These are phyloP conservation scores for Albophoma yamanashiensis DNA, from an alignment of 2,329 filamentous ascomycete species.

Conservation along the genomic window DNA sequence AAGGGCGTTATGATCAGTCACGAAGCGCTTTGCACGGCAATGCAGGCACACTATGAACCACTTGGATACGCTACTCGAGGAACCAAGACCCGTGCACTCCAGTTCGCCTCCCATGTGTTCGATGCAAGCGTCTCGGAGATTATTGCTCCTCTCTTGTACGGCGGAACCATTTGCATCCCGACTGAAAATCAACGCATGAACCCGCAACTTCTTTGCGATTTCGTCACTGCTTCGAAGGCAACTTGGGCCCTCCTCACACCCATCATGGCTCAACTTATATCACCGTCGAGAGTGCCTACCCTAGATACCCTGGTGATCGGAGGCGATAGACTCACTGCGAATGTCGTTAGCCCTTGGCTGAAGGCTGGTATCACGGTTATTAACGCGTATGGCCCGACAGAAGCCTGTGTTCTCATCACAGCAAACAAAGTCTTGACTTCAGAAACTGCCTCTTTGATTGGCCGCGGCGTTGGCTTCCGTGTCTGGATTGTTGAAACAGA, in stretches of 20 bases:
- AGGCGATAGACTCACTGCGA: not conserved
- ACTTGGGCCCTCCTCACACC: not conserved
- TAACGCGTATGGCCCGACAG: constrained; percentile 1
- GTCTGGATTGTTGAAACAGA: not conserved
- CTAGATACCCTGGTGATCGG: not conserved
- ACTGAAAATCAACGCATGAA: constrained; percentile 1
- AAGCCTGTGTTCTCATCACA: not conserved
- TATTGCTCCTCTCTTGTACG: not conserved
- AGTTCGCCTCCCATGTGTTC: constrained; percentile 1
- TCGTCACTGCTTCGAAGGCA: not conserved
- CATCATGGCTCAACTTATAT: not conserved
- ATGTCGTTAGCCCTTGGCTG: not conserved
- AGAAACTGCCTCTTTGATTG: not conserved
- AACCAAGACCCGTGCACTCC: not conserved
- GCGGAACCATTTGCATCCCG: constrained; percentile 1
- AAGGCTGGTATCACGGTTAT: not conserved
- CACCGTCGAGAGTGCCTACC: not conserved
- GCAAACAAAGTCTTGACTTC: not conserved
- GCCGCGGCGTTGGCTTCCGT: not conserved
- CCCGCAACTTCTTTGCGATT: not conserved
- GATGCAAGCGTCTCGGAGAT: constrained; percentile 1
- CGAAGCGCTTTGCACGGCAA: not conserved
- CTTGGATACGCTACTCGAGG: not conserved
- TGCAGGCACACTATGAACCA: not conserved
- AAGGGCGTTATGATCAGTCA: not conserved